Evolutionary conservation across 1,139 yeast species (phyloP).

Genomic region (Zygosaccharomyces pseudobailii): DNA sequence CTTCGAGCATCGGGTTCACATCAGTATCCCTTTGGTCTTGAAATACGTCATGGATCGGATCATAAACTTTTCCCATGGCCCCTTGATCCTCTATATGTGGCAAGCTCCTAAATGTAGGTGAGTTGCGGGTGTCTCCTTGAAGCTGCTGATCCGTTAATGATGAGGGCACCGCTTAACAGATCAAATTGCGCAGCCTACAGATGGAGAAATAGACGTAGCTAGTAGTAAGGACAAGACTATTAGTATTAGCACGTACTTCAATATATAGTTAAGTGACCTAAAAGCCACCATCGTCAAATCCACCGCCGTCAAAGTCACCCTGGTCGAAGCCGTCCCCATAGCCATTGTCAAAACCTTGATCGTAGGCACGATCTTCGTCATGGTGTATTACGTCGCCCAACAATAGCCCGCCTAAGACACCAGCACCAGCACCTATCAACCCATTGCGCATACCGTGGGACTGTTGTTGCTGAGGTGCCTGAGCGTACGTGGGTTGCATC

Average conservation of each 20-base stretch:
- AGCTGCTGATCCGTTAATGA: background rate
- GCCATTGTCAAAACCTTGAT: constrained; percentile 19
- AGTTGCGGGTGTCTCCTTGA: background rate
- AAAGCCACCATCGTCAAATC: constrained; percentile 7
- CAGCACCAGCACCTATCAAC: constrained; percentile 75
- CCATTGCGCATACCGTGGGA: constrained; percentile 40
- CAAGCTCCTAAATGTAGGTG: background rate
- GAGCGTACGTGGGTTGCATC: constrained; percentile 24
- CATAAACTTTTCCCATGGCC: constrained; percentile 26
- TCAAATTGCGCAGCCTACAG: background rate
- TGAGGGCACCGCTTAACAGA: background rate
- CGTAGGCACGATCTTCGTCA: constrained; percentile 19
- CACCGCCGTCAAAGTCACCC: constrained; percentile 24
- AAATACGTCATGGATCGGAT: constrained; percentile 35
- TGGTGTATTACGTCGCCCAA: constrained; percentile 36
- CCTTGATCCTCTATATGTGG: background rate
- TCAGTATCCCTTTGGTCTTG: constrained; percentile 20
- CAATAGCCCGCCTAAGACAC: constrained; percentile 69
- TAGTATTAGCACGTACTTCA: background rate
- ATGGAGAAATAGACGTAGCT: too few relatives aligned
- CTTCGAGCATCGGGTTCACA: background rate
- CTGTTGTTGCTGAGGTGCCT: constrained; percentile 22
- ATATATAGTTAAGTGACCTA: background rate
- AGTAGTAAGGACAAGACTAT: background rate
- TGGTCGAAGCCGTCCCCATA: constrained; percentile 26